Percentiles rank a stretch among this genome's conserved stretches.
Evolutionary conservation across 768 basidiomycete genomes (phyloP).

Genomic region (Suillus placidus): DNA sequence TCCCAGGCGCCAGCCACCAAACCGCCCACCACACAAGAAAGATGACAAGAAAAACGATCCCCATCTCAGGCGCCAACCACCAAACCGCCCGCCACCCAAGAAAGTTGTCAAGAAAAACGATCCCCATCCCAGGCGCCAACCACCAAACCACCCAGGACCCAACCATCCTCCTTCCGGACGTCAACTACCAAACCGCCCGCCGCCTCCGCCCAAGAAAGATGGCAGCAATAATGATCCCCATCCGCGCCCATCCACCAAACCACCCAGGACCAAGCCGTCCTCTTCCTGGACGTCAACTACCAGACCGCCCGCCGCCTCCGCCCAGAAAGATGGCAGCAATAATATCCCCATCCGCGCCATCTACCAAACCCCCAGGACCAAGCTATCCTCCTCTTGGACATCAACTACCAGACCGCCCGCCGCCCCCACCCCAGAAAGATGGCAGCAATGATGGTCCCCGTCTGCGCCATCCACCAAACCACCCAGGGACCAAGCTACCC

Average conservation of each 20-base stretch:
- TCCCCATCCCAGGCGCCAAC: no score
- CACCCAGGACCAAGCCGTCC: background rate
- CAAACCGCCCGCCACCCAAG: background rate
- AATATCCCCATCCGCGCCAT: background rate
- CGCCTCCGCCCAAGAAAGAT: no score
- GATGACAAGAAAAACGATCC: no score
- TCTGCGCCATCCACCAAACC: background rate
- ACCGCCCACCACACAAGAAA: no score
- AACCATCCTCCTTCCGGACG: no score
- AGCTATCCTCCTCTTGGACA: background rate
- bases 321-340: background rate
- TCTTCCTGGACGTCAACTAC: background rate
- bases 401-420: background rate
- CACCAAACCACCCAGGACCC: no score
- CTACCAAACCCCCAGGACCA: background rate
- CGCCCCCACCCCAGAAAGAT: no score
- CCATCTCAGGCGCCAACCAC: background rate
- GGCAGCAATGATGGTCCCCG: background rate
- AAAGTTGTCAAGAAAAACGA: no score
- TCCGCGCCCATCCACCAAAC: background rate
- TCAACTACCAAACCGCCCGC: no score
- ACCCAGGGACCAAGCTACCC: background rate
- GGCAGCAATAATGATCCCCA: no score
- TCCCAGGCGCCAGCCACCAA: no score
- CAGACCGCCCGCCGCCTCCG: background rate